Evolutionary conservation across 73 alveolate species (phyloP).

Genomic region (Breviolum minutum): DNA sequence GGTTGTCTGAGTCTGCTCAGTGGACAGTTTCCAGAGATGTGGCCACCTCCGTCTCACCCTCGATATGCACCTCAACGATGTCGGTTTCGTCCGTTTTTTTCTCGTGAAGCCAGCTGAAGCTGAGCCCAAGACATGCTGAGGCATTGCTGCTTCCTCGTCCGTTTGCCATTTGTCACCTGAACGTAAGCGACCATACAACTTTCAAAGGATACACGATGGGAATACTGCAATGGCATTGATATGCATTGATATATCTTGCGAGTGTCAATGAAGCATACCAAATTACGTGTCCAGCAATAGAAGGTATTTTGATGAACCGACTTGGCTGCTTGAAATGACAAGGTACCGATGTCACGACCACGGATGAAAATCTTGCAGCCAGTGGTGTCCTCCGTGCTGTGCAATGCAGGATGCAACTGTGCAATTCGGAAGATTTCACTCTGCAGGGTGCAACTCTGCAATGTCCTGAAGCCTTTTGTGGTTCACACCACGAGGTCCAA

Average conservation of each 20-base stretch:
- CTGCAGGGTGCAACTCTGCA: neutral
- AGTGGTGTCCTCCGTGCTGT: slow-evolving; percentile 49
- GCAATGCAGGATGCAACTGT: neutral
- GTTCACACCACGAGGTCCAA: slow-evolving; percentile 95
- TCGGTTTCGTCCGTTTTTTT: neutral
- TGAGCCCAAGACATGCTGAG: slow-evolving; percentile 52
- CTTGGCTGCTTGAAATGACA: neutral
- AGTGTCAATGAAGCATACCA: too few relatives aligned
- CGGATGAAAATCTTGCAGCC: slow-evolving; percentile 95
- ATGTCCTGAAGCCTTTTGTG: slow-evolving; percentile 94
- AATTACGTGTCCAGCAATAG: neutral
- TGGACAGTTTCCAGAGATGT: too few relatives aligned
- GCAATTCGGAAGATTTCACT: neutral
- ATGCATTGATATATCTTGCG: neutral
- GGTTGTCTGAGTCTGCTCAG: neutral
- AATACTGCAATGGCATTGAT: neutral
- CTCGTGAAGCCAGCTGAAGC: neutral
- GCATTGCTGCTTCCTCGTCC: slow-evolving; percentile 94
- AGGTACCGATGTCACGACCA: slow-evolving; percentile 94
- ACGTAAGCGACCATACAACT: too few relatives aligned
- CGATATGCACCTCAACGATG: slow-evolving; percentile 63
- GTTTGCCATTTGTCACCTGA: slow-evolving; percentile 93
- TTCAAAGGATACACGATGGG: neutral
- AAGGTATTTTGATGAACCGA: neutral
- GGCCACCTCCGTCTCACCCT: slow-evolving; percentile 87